phyloP scores from a whole-genome alignment of 805 yeast genomes.

The Debaryomyces castellii region DNA sequence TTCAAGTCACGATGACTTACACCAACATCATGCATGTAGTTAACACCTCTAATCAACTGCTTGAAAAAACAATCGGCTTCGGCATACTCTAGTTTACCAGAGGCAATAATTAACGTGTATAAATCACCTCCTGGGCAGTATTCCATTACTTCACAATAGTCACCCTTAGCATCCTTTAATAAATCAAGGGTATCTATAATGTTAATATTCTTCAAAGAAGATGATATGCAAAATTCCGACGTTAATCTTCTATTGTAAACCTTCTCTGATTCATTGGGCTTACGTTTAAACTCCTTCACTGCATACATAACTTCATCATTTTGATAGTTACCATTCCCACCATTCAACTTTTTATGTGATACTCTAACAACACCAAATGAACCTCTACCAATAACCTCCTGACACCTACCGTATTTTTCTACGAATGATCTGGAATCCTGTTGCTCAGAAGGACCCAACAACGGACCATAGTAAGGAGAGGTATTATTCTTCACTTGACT shows the following conservation, averaged over 20 bases:
- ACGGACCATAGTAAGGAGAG: constrained; percentile 21
- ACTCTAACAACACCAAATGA: constrained; percentile 92
- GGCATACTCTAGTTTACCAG: constrained; percentile 74
- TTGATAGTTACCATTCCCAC: constrained; percentile 7
- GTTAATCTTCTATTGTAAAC: constrained; percentile 73
- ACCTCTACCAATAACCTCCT: constrained; percentile 91
- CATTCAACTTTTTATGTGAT: constrained; percentile 62
- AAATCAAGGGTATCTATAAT: constrained; percentile 76
- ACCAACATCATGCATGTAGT: constrained; percentile 88
- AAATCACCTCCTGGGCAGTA: constrained; percentile 81
- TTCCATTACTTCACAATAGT: constrained; percentile 84
- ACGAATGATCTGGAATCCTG: constrained; percentile 60
- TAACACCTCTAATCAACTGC: constrained; percentile 79
- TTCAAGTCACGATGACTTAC: constrained; percentile 87
- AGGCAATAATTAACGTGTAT: constrained; percentile 68
- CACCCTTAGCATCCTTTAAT: constrained; percentile 78
- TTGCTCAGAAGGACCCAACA: constrained; percentile 12
- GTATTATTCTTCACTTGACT: constrained; percentile 49
- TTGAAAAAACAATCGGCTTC: constrained; percentile 92
- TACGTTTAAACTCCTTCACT: constrained; percentile 79
- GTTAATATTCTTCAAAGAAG: constrained; percentile 73
- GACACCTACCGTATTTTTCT: constrained; percentile 91
- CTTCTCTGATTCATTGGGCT: constrained; percentile 59
- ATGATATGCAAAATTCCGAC: constrained; percentile 79
- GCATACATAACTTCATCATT: constrained; percentile 63